Evolutionary conservation across 2,329 filamentous ascomycete species (phyloP), one percentile per base, ranked within the genome.

Genomic region (Monosporascus sp.): DNA sequence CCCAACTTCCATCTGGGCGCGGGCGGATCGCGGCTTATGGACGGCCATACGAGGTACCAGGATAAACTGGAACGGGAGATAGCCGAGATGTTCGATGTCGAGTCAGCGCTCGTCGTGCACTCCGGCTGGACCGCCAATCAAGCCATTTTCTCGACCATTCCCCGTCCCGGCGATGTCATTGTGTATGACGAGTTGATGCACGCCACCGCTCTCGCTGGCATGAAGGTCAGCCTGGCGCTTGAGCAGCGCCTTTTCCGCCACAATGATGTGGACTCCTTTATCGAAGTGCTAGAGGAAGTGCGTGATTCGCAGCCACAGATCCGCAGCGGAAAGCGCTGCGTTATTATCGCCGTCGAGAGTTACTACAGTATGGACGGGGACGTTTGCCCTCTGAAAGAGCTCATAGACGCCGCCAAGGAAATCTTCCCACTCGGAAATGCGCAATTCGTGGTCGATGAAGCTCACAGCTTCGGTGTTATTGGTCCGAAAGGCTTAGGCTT

Each of bases 131-230:
- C 79, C 53, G 80, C 78, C 17, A 84, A 84, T 57, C 65, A 72
- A 1, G 79, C 76, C 9, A 73, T 82, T 11, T 75, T 76, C 20
- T 68, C 74, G 0, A 72, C 73, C 35, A 65, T 83, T 16, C 79
- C 80, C 0, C 77, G 76, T 27, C 72, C 73, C 0, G 79, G 77
- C 0, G 81, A 84, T 61, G 63, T 74, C 1, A 76, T 89, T 20
- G 61, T 89, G 0, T 85, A 85, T 55, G 86, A 89, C 65, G 82
- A 82, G 58, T 72, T 83, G 16, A 79, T 88, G 3, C 86, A 89
- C 60, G 86, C 86, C 0, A 87, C 82, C 65, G 77, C 79, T 0
- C 82, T 83, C 54, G 83, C 87, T 57, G 85, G 85, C 1, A 86
- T 88, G 78, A 70, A 74, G n/a, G 65, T 78, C 4, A 79, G 76